Base-by-base conservation (phyloP, 805 yeast species). In the Metschnikowia orientalis region DNA sequence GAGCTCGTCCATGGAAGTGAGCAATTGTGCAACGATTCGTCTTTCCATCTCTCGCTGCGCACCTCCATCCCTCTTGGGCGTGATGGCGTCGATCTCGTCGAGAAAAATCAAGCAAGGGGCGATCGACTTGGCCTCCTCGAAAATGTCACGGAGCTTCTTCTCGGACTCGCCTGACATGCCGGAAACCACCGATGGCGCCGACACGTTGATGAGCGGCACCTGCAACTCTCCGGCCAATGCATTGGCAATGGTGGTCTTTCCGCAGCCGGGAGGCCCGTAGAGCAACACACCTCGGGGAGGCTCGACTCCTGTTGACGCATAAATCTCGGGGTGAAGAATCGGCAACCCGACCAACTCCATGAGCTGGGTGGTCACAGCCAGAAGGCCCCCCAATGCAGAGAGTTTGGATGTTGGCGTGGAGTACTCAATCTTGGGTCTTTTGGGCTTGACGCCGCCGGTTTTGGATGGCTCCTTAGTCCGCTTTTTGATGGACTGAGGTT, bases 101-200 rank as follows among this genome's bases (percentile, higher is more conserved):
- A 92, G 80, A 51, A 92, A 92, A 31, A 92, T 73, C 18, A 92
- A 62, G 58, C 97, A 89, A 6, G 98, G 98, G 1, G 98, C 98
- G 35, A 87, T 53, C 3, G 72, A 49, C 50, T 80, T 81, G 3
- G 98, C 98, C 53, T 92, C 97, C 23, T 88, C 96, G 52, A 90
- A 90, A 23, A 90, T 67, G 38, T 92, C 97, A 41, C 98, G 71
- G 14, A 92, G 69, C 53, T 90, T 89, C 66, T 92, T 92, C 57
- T 92, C 98, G 42, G 90, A 79, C 57, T 92, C 98, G 26, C 98
- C 98, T n/a, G 95, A 86, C 97, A 92, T 92, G 4, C 98, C 98
- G 41, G 95, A 85, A 0, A 92, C 97, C 6, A 92, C 86, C 2
- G 95, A 81, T 1, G 98, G 98, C 0, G 98, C 97, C 17, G 95